Evolutionary conservation across 495 filamentous ascomycete genomes (phyloP), one percentile per base, ranked within the genome.

Genomic region (Lasiosphaeria hispida): DNA sequence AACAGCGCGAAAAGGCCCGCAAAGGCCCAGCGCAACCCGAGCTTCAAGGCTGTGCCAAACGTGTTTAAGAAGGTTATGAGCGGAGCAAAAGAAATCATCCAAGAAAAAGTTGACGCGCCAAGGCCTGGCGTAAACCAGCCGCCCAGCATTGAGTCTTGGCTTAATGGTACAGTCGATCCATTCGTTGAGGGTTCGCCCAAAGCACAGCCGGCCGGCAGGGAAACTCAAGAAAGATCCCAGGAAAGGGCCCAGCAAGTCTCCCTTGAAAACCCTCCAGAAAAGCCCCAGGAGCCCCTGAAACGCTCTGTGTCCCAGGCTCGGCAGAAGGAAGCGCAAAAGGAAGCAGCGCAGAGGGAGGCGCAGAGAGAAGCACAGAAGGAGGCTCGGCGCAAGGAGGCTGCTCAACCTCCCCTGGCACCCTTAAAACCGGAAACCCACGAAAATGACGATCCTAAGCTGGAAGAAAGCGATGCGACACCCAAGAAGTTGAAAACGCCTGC

Each of bases 111-210:
- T 38, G 81, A 84, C 15, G 77, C 77, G 17, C 77, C 80, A 5
- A 73, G 74, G 43, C 75, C 74, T 30, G 71, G 67, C 1, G 55
- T 38, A 19, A 82, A 82, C 48, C 71, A 77, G 23, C 80, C 81
- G 2, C 79, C 67, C 62, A 89, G 74, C 58, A 90, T 92, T 44
- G 87, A 91, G 71, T 85, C 85, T 2, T 92, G 89, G 89, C 72
- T 92, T 35, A 86, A 86, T 48, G 79, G 78, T 18, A 90, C 87
- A 1, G 77, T 83, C 10, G 89, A 92, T 62, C 88, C 89, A 7
- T 91, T 91, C 60, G 62, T 88, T 17, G 86, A 90, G 17, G 59
- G 73, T 23, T 69, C 80, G 10, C 8, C 61, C 5, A 68, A 61
- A 50, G 42, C 48, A 9, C 57, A 67, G 42, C 61, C 66, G 3